Evolutionary conservation across 495 filamentous ascomycete genomes (phyloP), one percentile per base, ranked within the genome.

Genomic region (Aspergillus asperescens): DNA sequence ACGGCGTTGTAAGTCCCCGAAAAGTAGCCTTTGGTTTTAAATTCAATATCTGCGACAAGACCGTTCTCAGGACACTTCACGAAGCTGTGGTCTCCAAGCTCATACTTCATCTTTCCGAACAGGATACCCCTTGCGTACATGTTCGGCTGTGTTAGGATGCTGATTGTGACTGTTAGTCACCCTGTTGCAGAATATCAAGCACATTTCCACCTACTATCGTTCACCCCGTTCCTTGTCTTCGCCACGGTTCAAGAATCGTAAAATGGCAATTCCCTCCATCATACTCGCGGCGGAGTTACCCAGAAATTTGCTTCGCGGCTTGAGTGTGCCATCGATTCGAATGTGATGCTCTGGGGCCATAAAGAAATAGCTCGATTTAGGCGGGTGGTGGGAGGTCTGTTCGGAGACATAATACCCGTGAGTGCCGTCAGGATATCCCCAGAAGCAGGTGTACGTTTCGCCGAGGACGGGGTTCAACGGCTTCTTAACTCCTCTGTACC

Each of bases 61-160:
- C 87, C 82, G 22, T 86, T 73, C 66, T 97, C 94, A 1, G 93
- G 87, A 67, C 92, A 99, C 53, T 83, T 80, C n/a, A 97, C 87
- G 59, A 86, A 89, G 70, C 90, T 94, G 72, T 96, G 91, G 66
- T 99, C 93, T 31, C 93, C 93, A 16, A 99, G 80, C 71, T 99
- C 93, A 70, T 97, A 99, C 69, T 96, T 96, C 93, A 99, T 97
- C 70, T 96, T 97, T 18, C 93, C 93, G 62, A 99, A 96, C 10
- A 99, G 74, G 50, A 99, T 97, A 20, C 93, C 93, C 50, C 93
- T 82, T 29, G 92, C 94, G 68, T 99, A 99, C 91, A 99, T 99
- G 68, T 99, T 99, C 6, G 93, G 93, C 64, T 99, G 93, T 0
- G 93, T 96, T 47, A 96, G 66, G 59, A 92, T 86, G 68, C 88